Base-by-base conservation (phyloP, 495 filamentous ascomycete species). In the Hypoxylon lienhwacheense region DNA sequence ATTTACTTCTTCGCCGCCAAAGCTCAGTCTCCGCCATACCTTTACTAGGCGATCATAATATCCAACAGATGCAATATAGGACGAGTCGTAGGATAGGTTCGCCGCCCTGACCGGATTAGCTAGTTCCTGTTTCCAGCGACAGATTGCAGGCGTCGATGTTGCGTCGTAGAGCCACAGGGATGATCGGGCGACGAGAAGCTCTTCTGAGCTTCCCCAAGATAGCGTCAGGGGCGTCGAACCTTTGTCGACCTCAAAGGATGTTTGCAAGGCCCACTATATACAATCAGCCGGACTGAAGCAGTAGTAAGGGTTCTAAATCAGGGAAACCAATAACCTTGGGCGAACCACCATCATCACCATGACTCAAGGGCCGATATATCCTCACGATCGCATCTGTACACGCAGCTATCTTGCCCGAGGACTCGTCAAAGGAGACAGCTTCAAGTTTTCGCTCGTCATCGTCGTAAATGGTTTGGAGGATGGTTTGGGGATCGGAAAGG, bases 391-490 rank as follows among this genome's bases (percentile, higher is more conserved):
- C 70, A 3, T 76, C 75, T 21, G 85, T 80, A 67, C 81, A 86
- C 39, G 82, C 79, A 24, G 90, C 90, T 68, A 98, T 88, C 76
- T 90, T 95, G 5, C 91, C 93, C 22, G 90, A 84, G 10, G 74
- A 72, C 59, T 95, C 88, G 59, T 95, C 86, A 50, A 97, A 81
- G 12, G 82, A 77, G 19, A 95, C 79, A 7, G 87, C 84, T 35
- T 90, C 80, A 28, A 97, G 80, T 4, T 73, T 73, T 5, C 81
- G 74, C 28, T 82, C 78, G 67, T 91, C 85, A 57, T 93, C 85
- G 65, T 91, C 81, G 73, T 96, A 96, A 51, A 91, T 88, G 0
- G 92, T 97, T 72, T 97, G 92, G 24, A 96, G 75, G 60, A 95
- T 79, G 46, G 81, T 77, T 64, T 88, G 77, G 53, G 89, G 81